Evolutionary conservation across 2,329 filamentous ascomycete genomes (phyloP).

Genomic region (Colletotrichum gloeosporioides): DNA sequence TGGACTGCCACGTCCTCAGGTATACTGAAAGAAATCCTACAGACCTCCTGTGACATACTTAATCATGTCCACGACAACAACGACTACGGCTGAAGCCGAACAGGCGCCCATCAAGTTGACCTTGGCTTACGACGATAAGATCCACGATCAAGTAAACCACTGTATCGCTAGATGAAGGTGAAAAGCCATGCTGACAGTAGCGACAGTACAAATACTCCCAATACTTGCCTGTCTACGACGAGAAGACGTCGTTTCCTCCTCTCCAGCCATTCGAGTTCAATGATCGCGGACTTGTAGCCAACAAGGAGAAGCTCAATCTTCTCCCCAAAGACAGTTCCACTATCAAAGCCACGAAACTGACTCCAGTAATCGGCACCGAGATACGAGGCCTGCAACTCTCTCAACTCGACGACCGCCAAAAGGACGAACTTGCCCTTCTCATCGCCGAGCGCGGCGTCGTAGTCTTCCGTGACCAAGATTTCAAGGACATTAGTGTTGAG

Average conservation of each 20-base stretch:
- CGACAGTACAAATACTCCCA: slow-evolving; percentile 34
- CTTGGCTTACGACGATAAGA: slow-evolving; percentile 4
- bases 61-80: slow-evolving; percentile 90
- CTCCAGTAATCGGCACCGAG: slow-evolving; percentile 42
- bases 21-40: fast-evolving
- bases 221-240: slow-evolving; percentile 39
- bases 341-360: slow-evolving; percentile 23
- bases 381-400: slow-evolving; percentile 44
- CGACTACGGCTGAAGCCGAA: slow-evolving; percentile 56
- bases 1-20: not conserved
- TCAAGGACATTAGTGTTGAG: slow-evolving; percentile 22
- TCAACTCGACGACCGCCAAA: slow-evolving; percentile 40
- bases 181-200: not conserved
- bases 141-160: not conserved
- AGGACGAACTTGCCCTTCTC: slow-evolving; percentile 46
- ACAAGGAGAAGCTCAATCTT: slow-evolving; percentile 33
- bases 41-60: not conserved
- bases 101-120: not conserved
- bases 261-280: slow-evolving; percentile 34
- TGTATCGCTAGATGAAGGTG: not conserved
- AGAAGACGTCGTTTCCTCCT: slow-evolving; percentile 30
- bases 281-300: slow-evolving; percentile 34
- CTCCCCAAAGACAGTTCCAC: slow-evolving; percentile 22
- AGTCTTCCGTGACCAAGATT: slow-evolving; percentile 40
- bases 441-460: slow-evolving; percentile 46